phyloP scores from a whole-genome alignment of 768 basidiomycete genomes.

The Pholiota conissans region DNA sequence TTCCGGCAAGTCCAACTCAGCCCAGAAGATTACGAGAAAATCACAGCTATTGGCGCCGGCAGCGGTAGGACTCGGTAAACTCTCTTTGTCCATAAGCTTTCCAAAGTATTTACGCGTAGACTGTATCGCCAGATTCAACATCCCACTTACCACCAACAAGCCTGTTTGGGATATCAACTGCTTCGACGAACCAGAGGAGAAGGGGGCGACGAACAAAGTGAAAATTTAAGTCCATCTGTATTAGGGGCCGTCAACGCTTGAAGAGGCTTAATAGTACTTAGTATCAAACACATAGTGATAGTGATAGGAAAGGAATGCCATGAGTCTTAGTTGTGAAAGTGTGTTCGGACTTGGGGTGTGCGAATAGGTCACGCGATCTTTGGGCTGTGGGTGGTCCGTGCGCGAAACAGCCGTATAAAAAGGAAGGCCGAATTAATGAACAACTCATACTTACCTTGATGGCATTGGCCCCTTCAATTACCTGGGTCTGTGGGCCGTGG shows the following conservation, averaged over 20 bases:
- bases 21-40: conserved; percentile 64
- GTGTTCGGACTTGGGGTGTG: no score
- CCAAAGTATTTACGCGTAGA: background rate
- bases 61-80: conserved; percentile 40
- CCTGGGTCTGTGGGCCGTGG: conserved; percentile 57
- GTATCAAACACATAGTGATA: no score
- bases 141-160: conserved; percentile 52
- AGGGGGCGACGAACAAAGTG: conserved; percentile 13
- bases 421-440: background rate
- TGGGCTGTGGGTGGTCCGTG: conserved; percentile 48
- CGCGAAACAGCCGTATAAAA: conserved; percentile 28
- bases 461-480: conserved; percentile 57
- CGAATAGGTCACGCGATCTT: no score
- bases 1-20: conserved; percentile 72
- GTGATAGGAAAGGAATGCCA: no score
- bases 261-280: no score
- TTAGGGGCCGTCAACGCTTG: no score
- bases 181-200: conserved; percentile 55
- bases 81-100: background rate
- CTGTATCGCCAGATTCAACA: conserved; percentile 52
- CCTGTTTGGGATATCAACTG: conserved; percentile 73
- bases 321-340: no score
- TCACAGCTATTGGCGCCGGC: conserved; percentile 49
- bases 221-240: conserved; percentile 6
- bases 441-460: conserved; percentile 66